These are phyloP conservation scores for Zanthoxylum bungeanum DNA, from an alignment of 345 rosid species.

Conservation along the genomic window DNA sequence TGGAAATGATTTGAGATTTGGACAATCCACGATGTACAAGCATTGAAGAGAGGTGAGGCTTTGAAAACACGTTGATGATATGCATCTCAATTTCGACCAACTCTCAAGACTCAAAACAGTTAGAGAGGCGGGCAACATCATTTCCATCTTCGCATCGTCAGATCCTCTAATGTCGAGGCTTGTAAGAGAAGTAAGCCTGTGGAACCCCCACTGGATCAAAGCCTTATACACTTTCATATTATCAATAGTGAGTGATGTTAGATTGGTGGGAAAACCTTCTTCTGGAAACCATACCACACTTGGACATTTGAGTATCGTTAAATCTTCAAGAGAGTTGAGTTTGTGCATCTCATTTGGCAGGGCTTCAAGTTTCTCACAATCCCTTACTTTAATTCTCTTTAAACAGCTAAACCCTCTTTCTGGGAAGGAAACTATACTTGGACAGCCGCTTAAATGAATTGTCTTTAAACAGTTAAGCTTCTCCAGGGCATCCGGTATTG, in stretches of 20 bases:
- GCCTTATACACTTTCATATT: not conserved
- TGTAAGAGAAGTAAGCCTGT: not conserved
- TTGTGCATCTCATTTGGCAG: not conserved
- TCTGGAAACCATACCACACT: not conserved
- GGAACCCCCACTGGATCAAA: not conserved
- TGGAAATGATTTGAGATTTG: not conserved
- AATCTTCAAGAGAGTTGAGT: not conserved
- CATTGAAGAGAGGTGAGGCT: not conserved
- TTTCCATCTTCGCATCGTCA: not conserved
- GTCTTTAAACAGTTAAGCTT: not conserved
- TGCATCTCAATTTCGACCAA: not conserved
- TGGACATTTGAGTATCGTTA: not conserved
- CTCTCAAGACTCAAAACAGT: not conserved
- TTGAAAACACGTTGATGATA: not conserved
- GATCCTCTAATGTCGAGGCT: not conserved
- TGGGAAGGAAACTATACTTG: not conserved
- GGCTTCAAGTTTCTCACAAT: not conserved
- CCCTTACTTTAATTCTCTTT: too few relatives aligned
- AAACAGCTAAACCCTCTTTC: not conserved
- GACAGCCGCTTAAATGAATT: not conserved
- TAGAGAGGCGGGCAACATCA: not conserved
- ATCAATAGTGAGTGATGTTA: not conserved
- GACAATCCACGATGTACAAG: not conserved
- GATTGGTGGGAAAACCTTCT: not conserved
- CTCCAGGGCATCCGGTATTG: not conserved